Percentiles rank a stretch among this genome's conserved stretches.
Evolutionary conservation across 106 monocot species (phyloP).

Genomic region (Dendrobium nobile): DNA sequence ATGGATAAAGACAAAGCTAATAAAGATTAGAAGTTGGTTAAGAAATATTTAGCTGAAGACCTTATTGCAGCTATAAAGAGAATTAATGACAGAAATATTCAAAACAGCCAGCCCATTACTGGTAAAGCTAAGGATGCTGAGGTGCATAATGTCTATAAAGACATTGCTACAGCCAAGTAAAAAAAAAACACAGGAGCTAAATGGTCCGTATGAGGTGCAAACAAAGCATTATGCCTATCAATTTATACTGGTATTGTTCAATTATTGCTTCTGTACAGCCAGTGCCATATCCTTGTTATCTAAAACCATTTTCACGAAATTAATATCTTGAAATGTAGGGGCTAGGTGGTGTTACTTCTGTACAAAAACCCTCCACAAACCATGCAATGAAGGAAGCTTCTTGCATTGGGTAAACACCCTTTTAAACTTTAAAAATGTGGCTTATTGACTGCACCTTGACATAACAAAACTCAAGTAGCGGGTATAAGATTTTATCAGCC

Average conservation of each 20-base stretch:
- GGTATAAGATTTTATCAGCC: constrained; percentile 3
- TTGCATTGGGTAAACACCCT: background rate
- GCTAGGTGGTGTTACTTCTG: background rate
- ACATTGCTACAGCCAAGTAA: background rate
- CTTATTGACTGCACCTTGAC: background rate
- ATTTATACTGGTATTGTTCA: background rate
- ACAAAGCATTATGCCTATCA: background rate
- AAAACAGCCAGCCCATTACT: background rate
- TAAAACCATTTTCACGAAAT: background rate
- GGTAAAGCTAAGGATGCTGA: background rate
- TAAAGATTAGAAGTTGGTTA: too few species aligned
- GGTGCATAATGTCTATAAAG: background rate
- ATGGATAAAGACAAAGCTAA: too few species aligned
- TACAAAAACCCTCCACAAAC: background rate
- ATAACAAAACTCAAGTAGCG: background rate
- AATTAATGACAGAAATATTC: background rate
- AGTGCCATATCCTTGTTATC: background rate
- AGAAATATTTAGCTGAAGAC: background rate
- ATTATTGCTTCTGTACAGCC: background rate
- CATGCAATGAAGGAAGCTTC: background rate
- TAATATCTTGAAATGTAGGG: background rate
- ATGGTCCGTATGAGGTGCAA: background rate
- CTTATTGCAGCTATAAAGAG: background rate
- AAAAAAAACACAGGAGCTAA: background rate
- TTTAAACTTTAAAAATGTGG: background rate